Base-by-base conservation (phyloP, 768 basidiomycete species). In the Psilocybe sp. region DNA sequence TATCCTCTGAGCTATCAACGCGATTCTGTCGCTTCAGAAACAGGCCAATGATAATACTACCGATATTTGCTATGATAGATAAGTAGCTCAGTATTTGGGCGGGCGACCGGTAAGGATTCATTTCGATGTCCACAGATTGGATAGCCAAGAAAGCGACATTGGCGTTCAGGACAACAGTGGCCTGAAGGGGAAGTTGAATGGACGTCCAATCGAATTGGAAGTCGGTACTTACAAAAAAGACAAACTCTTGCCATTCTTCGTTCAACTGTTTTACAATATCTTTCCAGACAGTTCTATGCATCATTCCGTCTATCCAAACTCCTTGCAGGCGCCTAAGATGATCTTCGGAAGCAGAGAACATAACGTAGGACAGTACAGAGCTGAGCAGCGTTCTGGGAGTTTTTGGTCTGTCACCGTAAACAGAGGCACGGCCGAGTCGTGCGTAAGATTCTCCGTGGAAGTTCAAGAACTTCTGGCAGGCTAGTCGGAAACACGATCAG, bases 101-200 rank as follows among this genome's bases (percentile, higher is more conserved):
- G 0, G 74, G 58, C 10, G 74, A 75, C 8, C 75, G 62, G 23
- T 39, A 34, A 4, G 54, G 47, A n/a, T 49, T 47, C 13, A 47
- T 49, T 2, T 57, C 54, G 13, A 58, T 60, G 44, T 75, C 70
- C 5, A 74, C 64, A 37, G 66, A 72, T 44, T 71, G 69, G 37
- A 85, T 82, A 1, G 80, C 76, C n/a, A 87, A 65, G 54, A 85
- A 82, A 0, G 73, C 77, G 0, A 86, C 78, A 41, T 84, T 83
- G 11, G 78, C 79, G 33, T 76, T 78, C 16, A 85, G 59, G 14
- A 85, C 64, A 2, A 85, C 80, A 1, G 79, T 80, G 1, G 74
- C 75, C 82, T 84, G 37, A 9, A 44, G 13, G 38, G 33, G n/a
- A 38, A 11, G 33, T 50, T 33, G n/a, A n/a, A n/a, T n/a, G n/a